Evolutionary conservation across 495 filamentous ascomycete genomes (phyloP).

Genomic region (Talaromyces borbonicus): DNA sequence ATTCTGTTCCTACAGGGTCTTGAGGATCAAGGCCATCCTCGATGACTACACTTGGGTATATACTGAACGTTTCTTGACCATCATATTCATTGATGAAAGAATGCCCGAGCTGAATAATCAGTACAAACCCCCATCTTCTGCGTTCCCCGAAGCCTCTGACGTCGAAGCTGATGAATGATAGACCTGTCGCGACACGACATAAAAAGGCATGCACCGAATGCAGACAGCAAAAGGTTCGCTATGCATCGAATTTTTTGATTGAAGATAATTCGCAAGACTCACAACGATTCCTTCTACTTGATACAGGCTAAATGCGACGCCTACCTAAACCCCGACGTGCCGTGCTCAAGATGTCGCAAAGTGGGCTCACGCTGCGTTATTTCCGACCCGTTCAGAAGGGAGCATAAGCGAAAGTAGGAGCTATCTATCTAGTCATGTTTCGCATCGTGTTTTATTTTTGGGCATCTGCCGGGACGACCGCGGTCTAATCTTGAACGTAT

Average conservation of each 20-base stretch:
- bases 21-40: too few species aligned
- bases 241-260: too few species aligned
- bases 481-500: too few species aligned
- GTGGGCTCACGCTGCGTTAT: conserved; percentile 28
- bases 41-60: too few species aligned
- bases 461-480: too few species aligned
- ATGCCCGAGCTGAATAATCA: background rate
- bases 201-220: conserved; percentile 39
- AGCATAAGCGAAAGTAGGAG: conserved; percentile 39
- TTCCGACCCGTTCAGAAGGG: conserved; percentile 34
- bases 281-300: background rate
- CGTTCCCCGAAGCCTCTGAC: background rate
- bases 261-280: too few species aligned
- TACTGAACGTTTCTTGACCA: too few species aligned
- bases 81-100: too few species aligned
- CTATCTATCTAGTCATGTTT: too few species aligned
- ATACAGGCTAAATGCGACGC: conserved; percentile 28
- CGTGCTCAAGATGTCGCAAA: conserved; percentile 30
- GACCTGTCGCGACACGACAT: background rate
- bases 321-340: conserved; percentile 21
- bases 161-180: background rate
- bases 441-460: too few species aligned
- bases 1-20: too few species aligned
- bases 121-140: background rate
- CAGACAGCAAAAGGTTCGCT: conserved; percentile 33